These are phyloP conservation scores for Knufia fluminis DNA, from an alignment of 2,329 filamentous ascomycete species.

Conservation along the genomic window DNA sequence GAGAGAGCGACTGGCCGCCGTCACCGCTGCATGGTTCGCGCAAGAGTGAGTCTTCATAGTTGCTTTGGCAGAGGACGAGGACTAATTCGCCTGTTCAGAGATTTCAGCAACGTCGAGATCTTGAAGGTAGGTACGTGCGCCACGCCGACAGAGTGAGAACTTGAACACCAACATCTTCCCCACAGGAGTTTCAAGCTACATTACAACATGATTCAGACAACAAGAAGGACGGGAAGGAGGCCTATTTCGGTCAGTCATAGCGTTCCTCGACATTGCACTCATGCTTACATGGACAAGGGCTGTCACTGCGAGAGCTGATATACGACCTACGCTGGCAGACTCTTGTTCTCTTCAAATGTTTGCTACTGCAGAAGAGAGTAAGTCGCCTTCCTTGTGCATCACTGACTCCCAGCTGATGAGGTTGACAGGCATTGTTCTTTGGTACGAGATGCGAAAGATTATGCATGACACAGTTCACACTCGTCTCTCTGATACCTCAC, in stretches of 20 bases:
- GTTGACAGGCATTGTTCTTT: slow-evolving; percentile 84
- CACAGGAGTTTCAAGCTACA: slow-evolving; percentile 77
- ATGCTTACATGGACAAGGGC: slow-evolving; percentile 34
- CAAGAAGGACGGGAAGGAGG: slow-evolving; percentile 67
- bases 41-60: slow-evolving; percentile 50
- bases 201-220: slow-evolving; percentile 51
- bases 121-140: slow-evolving; percentile 45
- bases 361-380: slow-evolving; percentile 90
- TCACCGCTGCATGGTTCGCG: slow-evolving; percentile 93
- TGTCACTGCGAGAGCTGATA: slow-evolving; percentile 79
- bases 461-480: slow-evolving; percentile 97
- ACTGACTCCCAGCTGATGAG: neutral
- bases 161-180: slow-evolving; percentile 6
- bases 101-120: slow-evolving; percentile 88
- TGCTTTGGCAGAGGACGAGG: slow-evolving; percentile 9
- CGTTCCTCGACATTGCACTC: neutral
- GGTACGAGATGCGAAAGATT: slow-evolving; percentile 90
- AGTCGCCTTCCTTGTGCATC: slow-evolving; percentile 3
- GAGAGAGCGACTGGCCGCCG: slow-evolving; percentile 77
- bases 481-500: slow-evolving; percentile 89
- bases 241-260: slow-evolving; percentile 68
- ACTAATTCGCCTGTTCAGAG: slow-evolving; percentile 34
- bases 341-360: slow-evolving; percentile 84
- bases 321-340: slow-evolving; percentile 94
- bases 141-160: no score